These are phyloP conservation scores for Verbena officinalis DNA, from an alignment of 257 asterid genomes.

Conservation along the genomic window DNA sequence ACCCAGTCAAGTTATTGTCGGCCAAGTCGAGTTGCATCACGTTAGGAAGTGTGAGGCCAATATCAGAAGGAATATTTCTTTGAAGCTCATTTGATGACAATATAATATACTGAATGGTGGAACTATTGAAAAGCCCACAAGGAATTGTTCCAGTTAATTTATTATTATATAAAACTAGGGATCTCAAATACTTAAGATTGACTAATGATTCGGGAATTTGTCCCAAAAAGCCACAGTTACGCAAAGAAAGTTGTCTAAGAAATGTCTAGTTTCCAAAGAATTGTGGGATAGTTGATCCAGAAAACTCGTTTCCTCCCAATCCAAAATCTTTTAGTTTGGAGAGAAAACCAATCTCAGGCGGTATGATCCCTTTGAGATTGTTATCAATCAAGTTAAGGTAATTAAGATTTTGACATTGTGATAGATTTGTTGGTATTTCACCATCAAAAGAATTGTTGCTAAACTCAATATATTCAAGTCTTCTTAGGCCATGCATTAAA, in stretches of 20 bases:
- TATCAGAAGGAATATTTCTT: constrained; percentile 20
- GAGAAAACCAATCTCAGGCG: constrained; percentile 31
- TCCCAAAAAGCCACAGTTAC: constrained; percentile 30
- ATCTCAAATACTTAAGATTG: constrained; percentile 24
- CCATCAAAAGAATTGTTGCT: too few species aligned
- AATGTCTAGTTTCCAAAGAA: constrained; percentile 37
- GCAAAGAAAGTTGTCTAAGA: constrained; percentile 16
- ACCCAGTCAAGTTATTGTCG: constrained; percentile 38
- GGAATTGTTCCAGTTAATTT: constrained; percentile 35
- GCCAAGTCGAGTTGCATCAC: constrained; percentile 19
- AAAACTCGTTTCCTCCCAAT: constrained; percentile 27
- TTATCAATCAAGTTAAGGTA: constrained; percentile 28
- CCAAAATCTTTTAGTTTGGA: constrained; percentile 20
- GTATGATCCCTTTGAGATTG: constrained; percentile 26
- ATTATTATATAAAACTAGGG: constrained; percentile 17
- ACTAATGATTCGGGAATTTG: constrained; percentile 36
- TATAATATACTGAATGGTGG: constrained; percentile 31
- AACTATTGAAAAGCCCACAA: constrained; percentile 31
- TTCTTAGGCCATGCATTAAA: constrained; percentile 30
- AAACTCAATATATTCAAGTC: constrained; percentile 24
- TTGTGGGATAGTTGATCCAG: constrained; percentile 44
- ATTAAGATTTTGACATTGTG: constrained; percentile 28
- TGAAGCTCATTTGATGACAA: constrained; percentile 26
- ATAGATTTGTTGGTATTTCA: constrained; percentile 35
- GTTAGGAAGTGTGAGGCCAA: constrained; percentile 27